phyloP scores from a whole-genome alignment of 1,139 yeast species.

The Geotrichum reessii region DNA sequence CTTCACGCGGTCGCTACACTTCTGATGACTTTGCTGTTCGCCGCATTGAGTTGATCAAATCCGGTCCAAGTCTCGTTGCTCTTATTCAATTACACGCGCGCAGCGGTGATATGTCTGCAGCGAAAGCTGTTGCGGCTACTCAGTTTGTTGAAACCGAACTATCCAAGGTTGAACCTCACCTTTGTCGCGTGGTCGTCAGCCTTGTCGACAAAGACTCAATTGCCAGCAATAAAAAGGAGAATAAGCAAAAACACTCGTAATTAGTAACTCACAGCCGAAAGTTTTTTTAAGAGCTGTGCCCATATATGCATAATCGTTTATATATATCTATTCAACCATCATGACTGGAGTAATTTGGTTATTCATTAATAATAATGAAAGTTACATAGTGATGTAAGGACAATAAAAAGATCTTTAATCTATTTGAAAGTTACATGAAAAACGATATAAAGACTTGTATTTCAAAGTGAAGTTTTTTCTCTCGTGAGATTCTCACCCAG shows the following conservation, averaged over 20 bases:
- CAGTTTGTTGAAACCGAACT: conserved; percentile 32
- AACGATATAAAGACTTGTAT: too few relatives aligned
- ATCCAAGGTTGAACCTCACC: conserved; percentile 34
- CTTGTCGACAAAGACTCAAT: conserved; percentile 23
- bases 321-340: too few relatives aligned
- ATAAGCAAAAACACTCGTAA: background rate
- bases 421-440: too few relatives aligned
- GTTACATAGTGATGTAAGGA: too few relatives aligned
- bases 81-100: conserved; percentile 17
- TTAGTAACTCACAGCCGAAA: background rate
- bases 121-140: conserved; percentile 14
- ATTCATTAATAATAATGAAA: too few relatives aligned
- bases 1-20: background rate
- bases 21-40: conserved; percentile 30
- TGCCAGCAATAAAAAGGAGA: background rate
- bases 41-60: conserved; percentile 27
- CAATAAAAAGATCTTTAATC: too few relatives aligned
- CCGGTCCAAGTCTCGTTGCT: conserved; percentile 30
- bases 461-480: too few relatives aligned
- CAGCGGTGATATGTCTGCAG: conserved; percentile 1
- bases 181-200: conserved; percentile 38
- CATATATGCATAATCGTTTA: background rate
- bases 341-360: too few relatives aligned
- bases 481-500: too few relatives aligned
- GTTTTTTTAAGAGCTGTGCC: background rate